Evolutionary conservation across 768 basidiomycete genomes (phyloP).

Genomic region (Mycena sanguinolenta): DNA sequence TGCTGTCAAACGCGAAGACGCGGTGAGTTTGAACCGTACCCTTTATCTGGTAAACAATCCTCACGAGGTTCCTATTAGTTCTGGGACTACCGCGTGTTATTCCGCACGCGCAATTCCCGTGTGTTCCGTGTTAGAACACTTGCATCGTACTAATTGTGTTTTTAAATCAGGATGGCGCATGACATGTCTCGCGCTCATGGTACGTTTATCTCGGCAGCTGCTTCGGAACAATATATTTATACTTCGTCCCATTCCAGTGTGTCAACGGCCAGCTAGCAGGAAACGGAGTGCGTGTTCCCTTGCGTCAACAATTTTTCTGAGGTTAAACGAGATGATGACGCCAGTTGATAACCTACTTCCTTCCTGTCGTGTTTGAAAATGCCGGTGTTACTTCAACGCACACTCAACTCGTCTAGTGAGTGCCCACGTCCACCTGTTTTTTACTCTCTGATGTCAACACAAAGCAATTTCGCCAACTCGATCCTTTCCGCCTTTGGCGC

Average conservation of each 20-base stretch:
- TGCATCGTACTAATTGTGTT: neutral
- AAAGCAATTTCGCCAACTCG: conserved; percentile 45
- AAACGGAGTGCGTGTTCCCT: conserved; percentile 37
- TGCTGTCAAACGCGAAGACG: conserved; percentile 31
- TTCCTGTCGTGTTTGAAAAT: conserved; percentile 41
- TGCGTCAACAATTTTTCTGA: too few relatives aligned
- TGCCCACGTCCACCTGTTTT: neutral
- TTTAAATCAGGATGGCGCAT: conserved; percentile 44
- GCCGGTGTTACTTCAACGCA: conserved; percentile 41
- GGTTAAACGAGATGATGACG: neutral
- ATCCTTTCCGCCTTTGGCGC: conserved; percentile 44
- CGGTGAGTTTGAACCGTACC: conserved; percentile 12
- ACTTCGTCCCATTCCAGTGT: conserved; percentile 15
- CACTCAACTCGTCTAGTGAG: conserved; percentile 42
- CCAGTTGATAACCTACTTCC: conserved; percentile 44
- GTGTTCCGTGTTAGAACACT: neutral
- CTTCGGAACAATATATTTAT: neutral
- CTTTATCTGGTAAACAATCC: neutral
- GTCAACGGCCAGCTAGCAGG: conserved; percentile 45
- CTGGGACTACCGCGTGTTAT: conserved; percentile 42
- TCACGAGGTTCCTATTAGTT: conserved; percentile 17
- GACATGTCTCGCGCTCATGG: conserved; percentile 42
- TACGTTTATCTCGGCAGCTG: conserved; percentile 9
- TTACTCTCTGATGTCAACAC: neutral
- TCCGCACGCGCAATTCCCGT: conserved; percentile 38